These are phyloP conservation scores for Zymoseptoria ardabiliae DNA, from an alignment of 2,329 filamentous ascomycete genomes.

Conservation along the genomic window DNA sequence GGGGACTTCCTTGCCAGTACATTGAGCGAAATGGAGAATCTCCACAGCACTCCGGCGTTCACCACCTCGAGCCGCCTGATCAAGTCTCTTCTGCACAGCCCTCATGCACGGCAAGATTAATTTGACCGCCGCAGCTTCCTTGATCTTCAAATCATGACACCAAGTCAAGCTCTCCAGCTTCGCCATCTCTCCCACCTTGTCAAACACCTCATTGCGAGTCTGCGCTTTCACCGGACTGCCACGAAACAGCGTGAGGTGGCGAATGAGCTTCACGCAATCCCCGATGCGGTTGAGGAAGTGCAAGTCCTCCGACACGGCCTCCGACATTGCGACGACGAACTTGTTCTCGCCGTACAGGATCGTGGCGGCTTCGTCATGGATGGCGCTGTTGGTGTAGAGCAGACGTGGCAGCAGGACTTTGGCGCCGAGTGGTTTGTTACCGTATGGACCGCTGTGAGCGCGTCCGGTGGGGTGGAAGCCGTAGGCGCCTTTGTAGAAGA, in stretches of 20 bases:
- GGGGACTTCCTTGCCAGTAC: neutral
- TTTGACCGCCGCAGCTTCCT: neutral
- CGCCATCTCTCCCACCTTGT: neutral
- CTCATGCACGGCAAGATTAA: neutral
- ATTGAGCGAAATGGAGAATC: neutral
- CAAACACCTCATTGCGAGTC: neutral
- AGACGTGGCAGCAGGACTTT: conserved; percentile 19
- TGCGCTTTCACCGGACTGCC: neutral
- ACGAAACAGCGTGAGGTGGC: neutral
- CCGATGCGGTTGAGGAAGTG: neutral
- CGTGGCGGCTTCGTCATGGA: neutral
- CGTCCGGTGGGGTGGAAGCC: neutral
- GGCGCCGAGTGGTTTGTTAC: neutral
- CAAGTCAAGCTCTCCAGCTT: neutral
- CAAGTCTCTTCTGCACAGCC: neutral
- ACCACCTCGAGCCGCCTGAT: neutral
- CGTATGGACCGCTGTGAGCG: neutral
- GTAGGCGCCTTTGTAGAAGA: neutral
- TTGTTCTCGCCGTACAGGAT: neutral
- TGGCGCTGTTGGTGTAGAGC: conserved; percentile 16
- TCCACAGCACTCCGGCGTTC: neutral
- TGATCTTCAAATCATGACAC: neutral
- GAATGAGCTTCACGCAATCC: neutral
- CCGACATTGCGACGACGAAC: neutral
- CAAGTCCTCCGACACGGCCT: neutral